Percentiles rank a stretch among this genome's conserved stretches.
Conservation (phyloP, 345 rosid species). For the Brassica rapa region DNA sequence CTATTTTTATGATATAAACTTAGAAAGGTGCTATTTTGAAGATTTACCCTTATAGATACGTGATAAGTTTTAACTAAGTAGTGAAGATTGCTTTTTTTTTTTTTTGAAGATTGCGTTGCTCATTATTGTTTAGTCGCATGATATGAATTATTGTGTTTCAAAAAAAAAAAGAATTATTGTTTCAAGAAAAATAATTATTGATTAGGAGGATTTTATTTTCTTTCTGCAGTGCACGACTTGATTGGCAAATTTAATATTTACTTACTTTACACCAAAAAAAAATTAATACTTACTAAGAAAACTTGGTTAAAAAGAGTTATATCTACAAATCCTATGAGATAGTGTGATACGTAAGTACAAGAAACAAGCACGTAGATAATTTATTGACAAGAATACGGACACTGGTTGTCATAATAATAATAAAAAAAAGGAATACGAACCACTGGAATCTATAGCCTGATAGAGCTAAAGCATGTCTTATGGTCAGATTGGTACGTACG, state of each 20-base stretch:
- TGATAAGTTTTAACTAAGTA: too few relatives aligned
- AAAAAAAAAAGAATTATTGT: too few relatives aligned
- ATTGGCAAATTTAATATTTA: neutral
- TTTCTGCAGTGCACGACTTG: neutral
- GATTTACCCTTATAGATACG: too few relatives aligned
- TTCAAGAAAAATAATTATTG: too few relatives aligned
- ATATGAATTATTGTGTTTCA: neutral
- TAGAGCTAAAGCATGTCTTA: conserved; percentile 16
- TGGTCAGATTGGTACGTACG: conserved; percentile 30
- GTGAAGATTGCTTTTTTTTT: too few relatives aligned
- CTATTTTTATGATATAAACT: too few relatives aligned
- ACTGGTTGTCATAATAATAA: neutral
- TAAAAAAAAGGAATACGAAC: neutral
- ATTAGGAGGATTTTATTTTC: neutral
- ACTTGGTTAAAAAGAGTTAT: neutral
- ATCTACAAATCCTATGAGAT: neutral
- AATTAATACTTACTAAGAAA: neutral
- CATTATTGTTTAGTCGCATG: neutral
- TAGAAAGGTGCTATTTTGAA: too few relatives aligned
- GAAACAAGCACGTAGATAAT: conserved; percentile 1
- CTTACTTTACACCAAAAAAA: too few relatives aligned
- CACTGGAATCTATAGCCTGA: conserved; percentile 19
- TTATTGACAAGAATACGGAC: conserved; percentile 16
- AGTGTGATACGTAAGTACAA: conserved; percentile 19
- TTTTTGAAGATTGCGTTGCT: neutral